Evolutionary conservation across 73 alveolate genomes (phyloP), one percentile per base, ranked within the genome.

Genomic region (Paraurostyla sp.): DNA sequence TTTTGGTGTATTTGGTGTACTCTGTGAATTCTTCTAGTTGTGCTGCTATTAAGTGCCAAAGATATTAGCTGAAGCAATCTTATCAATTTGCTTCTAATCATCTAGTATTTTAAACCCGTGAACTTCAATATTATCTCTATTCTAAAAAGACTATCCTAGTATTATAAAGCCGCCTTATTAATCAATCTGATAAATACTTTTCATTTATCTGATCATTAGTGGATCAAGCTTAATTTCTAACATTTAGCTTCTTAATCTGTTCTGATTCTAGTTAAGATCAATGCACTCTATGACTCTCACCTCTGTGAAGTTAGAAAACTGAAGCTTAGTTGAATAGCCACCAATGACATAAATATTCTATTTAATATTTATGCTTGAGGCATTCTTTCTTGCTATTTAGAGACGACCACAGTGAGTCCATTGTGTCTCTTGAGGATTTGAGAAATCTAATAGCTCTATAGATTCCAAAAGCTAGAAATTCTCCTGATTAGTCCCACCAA

Each of bases 281-380:
- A 65, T 16, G 4, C 82, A 3, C 42, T 65, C 82, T 7, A 65
- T 65, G 18, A 38, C 4, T 9, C 16, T 65, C 0, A 65, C 41
- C 38, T 65, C 82, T 1, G 41, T 40, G 7, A 65, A 16, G 7
- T 16, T 1, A 7, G 58, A 33, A 40, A 38, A 38, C 20, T 65
- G 35, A 3, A 65, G 32, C 1, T 30, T 32, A 15, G 35, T 65
- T 9, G 60, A 56, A 2, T 1, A 22, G 20, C 82, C 82, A 1
- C 82, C 82, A 65, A 65, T 16, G 1, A 65, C 82, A 65, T 65
- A 65, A 16, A 65, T 25, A 40, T 65, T 65, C 1, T 65, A 15
- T 3, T 65, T 0, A 0, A 65, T 9, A 38, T 38, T 30, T 38
- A 65, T 38, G 18, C 60, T 38, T 9, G 9, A 13, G 36, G 82